Evolutionary conservation across 306 rosid species (phyloP), one percentile per base, ranked within the genome.

Genomic region (Pachyrhizus erosus): DNA sequence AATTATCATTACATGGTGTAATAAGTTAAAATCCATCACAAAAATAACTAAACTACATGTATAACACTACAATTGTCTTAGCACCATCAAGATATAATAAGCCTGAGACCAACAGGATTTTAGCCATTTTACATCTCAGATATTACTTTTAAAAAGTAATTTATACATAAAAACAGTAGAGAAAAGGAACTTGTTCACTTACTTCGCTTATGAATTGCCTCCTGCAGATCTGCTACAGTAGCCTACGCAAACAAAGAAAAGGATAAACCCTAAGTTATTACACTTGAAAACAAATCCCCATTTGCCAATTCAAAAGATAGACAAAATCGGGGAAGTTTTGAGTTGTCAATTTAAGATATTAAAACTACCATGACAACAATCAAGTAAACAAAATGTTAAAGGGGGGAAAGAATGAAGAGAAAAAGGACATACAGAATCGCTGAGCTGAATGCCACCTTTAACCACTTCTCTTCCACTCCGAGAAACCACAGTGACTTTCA

Each of bases 181-280:
- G 74, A 29, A 55, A 71, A 81, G 64, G 23, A 27, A 29, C 33
- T 72, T 1, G 24, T 10, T 57, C 55, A 87, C 99, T 92, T 87
- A 96, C 99, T 89, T 92, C 90, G 88, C 82, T 65, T 87, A 80
- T 92, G 84, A 87, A 96, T 93, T 34, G 89, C 99, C 81, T 84
- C 93, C 86, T 96, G 99, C 75, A 96, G 94, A 92, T 96, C 99
- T 75, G 97, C 91, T 54, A 96, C 97, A 29, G 93, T 92, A 83
- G 94, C 99, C 99, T 96, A 77, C 20, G 3, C 27, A 72, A 83
- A 76, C 68, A 85, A 86, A 82, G 43, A 57, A 61, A 66, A 21
- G 23, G 33, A 49, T 58, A 82, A 61, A 18, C 62, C 65, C 46
- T 62, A 65, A 26, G 77, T 75, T 67, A 61, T 70, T 73, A 84